phyloP scores from a whole-genome alignment of 2,329 filamentous ascomycete species.

The Alternaria conjuncta region DNA sequence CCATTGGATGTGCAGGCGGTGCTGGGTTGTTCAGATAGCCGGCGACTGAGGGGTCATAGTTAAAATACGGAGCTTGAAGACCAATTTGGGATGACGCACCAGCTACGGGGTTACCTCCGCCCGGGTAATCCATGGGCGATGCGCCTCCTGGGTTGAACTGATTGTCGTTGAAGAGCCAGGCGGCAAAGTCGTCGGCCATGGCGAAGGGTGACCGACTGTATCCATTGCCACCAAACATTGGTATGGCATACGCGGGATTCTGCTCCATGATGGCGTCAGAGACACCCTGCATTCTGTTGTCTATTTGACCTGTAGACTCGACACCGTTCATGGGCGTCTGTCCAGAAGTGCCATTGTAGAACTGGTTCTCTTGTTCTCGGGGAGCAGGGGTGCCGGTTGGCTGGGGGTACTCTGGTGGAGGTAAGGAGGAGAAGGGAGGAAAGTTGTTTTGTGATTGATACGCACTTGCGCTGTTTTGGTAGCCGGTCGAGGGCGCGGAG shows the following conservation, averaged over 20 bases:
- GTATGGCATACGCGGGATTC: constrained; percentile 69
- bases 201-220: constrained; percentile 87
- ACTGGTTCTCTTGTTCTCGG: constrained; percentile 43
- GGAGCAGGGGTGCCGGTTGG: constrained; percentile 45
- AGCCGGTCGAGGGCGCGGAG: constrained; percentile 53
- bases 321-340: constrained; percentile 48
- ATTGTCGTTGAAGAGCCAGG: constrained; percentile 79
- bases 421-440: constrained; percentile 65
- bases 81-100: constrained; percentile 51
- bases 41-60: constrained; percentile 57
- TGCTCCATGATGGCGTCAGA: constrained; percentile 52
- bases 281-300: constrained; percentile 43
- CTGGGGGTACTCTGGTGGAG: constrained; percentile 62
- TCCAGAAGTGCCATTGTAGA: constrained; percentile 45
- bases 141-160: constrained; percentile 51
- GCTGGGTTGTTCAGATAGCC: constrained; percentile 57
- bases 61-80: constrained; percentile 58
- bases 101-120: constrained; percentile 44
- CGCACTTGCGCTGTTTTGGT: constrained; percentile 44
- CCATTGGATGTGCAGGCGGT: constrained; percentile 80
- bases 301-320: constrained; percentile 45
- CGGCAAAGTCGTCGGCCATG: constrained; percentile 86
- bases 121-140: constrained; percentile 48
- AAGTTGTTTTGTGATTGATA: constrained; percentile 69
- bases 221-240: constrained; percentile 84